These are phyloP conservation scores for Stephanodiscus triporus DNA, from an alignment of 108 stramenopile genomes.

Conservation along the genomic window DNA sequence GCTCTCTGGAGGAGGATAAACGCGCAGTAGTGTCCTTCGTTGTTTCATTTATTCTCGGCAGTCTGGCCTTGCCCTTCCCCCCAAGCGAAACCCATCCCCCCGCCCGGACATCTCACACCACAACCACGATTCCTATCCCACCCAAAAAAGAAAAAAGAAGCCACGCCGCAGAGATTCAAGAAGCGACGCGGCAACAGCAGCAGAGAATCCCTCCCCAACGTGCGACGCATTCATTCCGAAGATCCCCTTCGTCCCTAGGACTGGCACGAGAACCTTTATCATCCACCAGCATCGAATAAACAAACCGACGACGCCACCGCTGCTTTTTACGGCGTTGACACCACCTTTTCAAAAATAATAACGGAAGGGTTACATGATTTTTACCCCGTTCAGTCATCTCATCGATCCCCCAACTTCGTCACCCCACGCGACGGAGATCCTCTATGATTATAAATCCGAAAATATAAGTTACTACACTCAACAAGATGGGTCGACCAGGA, in stretches of 20 bases:
- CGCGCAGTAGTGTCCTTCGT: no score
- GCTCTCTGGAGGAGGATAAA: no score
- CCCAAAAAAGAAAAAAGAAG: no score
- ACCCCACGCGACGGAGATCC: slow-evolving; percentile 30
- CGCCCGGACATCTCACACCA: no score
- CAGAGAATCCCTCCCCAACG: neutral
- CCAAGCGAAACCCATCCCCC: no score
- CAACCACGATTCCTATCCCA: no score
- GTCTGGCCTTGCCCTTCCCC: no score
- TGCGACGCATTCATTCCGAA: neutral
- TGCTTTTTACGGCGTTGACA: neutral
- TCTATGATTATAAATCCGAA: slow-evolving; percentile 38
- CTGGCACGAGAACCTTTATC: neutral
- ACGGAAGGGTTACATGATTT: slow-evolving; percentile 19
- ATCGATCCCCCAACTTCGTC: slow-evolving; percentile 24
- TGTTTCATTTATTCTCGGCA: no score
- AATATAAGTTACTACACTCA: slow-evolving; percentile 11
- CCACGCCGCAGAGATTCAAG: no score
- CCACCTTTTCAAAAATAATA: neutral
- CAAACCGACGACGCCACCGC: neutral
- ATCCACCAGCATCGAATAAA: neutral
- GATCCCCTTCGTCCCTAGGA: neutral
- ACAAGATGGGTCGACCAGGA: slow-evolving; percentile 78
- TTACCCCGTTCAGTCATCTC: slow-evolving; percentile 8
- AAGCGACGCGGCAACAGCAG: neutral